Evolutionary conservation across 2,329 filamentous ascomycete species (phyloP).

Genomic region (Colletotrichum tropicale): DNA sequence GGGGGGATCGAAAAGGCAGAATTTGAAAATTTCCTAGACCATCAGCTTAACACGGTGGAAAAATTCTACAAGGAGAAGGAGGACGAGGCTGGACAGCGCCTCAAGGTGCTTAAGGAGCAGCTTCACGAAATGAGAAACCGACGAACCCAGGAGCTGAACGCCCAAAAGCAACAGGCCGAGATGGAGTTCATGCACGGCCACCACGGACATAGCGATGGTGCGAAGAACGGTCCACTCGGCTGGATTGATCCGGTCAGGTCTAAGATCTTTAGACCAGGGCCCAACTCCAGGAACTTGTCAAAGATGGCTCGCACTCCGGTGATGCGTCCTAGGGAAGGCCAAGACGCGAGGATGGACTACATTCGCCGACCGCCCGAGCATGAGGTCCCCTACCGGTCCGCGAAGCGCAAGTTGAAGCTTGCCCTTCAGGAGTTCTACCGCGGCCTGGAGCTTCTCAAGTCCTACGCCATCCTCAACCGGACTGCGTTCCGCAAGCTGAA

Average conservation of each 20-base stretch:
- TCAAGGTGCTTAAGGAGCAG: constrained; percentile 77
- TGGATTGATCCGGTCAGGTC: constrained; percentile 61
- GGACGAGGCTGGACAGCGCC: constrained; percentile 76
- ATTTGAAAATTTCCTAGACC: constrained; percentile 85
- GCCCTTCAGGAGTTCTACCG: constrained; percentile 94
- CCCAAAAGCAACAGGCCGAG: constrained; percentile 40
- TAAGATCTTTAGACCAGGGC: constrained; percentile 59
- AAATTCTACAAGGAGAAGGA: constrained; percentile 89
- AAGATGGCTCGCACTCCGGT: constrained; percentile 57
- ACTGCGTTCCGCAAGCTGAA: constrained; percentile 97
- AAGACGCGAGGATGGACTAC: constrained; percentile 51
- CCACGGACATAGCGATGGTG: constrained; percentile 30
- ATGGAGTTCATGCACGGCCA: constrained; percentile 25
- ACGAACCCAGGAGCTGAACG: constrained; percentile 73
- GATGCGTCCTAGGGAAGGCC: constrained; percentile 30
- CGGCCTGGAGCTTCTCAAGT: constrained; percentile 88
- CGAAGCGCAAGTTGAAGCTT: constrained; percentile 89
- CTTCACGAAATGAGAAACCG: constrained; percentile 92
- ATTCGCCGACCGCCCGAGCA: constrained; percentile 55
- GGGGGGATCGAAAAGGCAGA: constrained; percentile 79
- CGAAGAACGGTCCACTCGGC: constrained; percentile 23
- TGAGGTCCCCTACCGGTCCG: constrained; percentile 81
- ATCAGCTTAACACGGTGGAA: constrained; percentile 90
- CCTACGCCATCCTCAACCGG: constrained; percentile 86
- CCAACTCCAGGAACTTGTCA: constrained; percentile 64